These are phyloP conservation scores for Ochromonadaceae sp. DNA, from an alignment of 352 stramenopile species.

Conservation along the genomic window DNA sequence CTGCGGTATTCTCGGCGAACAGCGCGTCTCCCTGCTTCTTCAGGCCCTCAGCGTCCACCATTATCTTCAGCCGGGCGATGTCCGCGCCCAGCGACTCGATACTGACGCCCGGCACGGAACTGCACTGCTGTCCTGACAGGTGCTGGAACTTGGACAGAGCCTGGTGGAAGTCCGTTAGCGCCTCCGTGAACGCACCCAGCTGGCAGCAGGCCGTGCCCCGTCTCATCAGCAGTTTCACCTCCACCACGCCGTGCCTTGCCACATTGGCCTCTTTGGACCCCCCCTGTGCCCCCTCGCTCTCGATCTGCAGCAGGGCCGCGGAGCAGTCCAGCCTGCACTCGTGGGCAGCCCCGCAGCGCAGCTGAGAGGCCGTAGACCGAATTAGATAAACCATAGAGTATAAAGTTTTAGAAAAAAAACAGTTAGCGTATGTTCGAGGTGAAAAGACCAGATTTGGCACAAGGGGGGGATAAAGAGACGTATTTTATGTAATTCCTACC, in stretches of 20 bases:
- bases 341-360: no score
- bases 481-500: slow-evolving; percentile 17
- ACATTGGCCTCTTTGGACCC: slow-evolving; percentile 16
- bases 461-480: neutral
- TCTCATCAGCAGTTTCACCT: slow-evolving; percentile 21
- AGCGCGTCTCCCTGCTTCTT: slow-evolving; percentile 22
- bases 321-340: no score
- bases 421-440: no score
- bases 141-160: slow-evolving; percentile 8
- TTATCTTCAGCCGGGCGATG: slow-evolving; percentile 11
- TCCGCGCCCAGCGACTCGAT: slow-evolving; percentile 5
- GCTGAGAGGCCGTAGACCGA: no score
- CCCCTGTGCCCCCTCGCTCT: neutral
- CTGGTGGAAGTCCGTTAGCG: slow-evolving; percentile 21
- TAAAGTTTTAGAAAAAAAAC: no score
- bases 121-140: neutral
- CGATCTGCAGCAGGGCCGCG: no score
- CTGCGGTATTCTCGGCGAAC: slow-evolving; percentile 2
- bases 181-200: slow-evolving; percentile 6
- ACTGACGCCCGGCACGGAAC: neutral
- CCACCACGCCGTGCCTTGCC: neutral
- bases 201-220: slow-evolving; percentile 12
- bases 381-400: no score
- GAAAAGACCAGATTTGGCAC: neutral
- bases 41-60: slow-evolving; percentile 5